A percentile compares a stretch with the other conserved stretches of the same genome.
phyloP scores from a whole-genome alignment of 768 basidiomycete genomes.

The Jaapia argillacea region DNA sequence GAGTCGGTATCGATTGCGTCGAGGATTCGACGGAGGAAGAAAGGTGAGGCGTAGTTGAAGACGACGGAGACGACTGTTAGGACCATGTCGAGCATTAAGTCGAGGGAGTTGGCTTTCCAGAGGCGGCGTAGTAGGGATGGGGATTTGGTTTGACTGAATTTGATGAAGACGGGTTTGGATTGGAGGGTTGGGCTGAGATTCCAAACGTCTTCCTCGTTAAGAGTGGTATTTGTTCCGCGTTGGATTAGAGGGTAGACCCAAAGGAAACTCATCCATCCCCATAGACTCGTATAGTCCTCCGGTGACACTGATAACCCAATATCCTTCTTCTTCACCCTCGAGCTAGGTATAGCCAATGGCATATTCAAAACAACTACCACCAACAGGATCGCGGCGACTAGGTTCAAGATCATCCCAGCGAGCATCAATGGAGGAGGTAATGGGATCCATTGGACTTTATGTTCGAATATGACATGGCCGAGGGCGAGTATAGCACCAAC shows the following conservation, averaged over 20 bases:
- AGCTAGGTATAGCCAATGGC: slow-evolving; percentile 60
- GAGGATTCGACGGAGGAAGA: slow-evolving; percentile 74
- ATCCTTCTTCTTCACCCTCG: slow-evolving; percentile 36
- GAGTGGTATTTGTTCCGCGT: slow-evolving; percentile 37
- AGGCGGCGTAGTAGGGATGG: slow-evolving; percentile 33
- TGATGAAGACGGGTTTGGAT: slow-evolving; percentile 51
- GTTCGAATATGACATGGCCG: slow-evolving; percentile 44
- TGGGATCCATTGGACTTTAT: slow-evolving; percentile 30
- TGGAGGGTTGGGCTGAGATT: slow-evolving; percentile 56
- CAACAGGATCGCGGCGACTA: slow-evolving; percentile 31
- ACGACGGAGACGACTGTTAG: slow-evolving; percentile 61
- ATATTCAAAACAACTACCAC: slow-evolving; percentile 43
- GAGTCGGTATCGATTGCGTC: slow-evolving; percentile 38
- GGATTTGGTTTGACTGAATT: slow-evolving; percentile 25
- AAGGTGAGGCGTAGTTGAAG: slow-evolving; percentile 76
- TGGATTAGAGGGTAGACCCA: slow-evolving; percentile 64
- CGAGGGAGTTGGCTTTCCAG: slow-evolving; percentile 35
- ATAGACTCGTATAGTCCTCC: slow-evolving; percentile 69
- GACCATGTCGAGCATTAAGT: slow-evolving; percentile 48
- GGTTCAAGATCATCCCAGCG: slow-evolving; percentile 25
- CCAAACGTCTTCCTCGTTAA: slow-evolving; percentile 70
- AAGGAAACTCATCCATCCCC: slow-evolving; percentile 60
- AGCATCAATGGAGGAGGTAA: slow-evolving; percentile 25
- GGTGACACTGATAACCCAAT: slow-evolving; percentile 53
- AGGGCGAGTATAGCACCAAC: slow-evolving; percentile 35